These are phyloP conservation scores for Trichoderma gamsii DNA, from an alignment of 495 filamentous ascomycete genomes.

Conservation along the genomic window DNA sequence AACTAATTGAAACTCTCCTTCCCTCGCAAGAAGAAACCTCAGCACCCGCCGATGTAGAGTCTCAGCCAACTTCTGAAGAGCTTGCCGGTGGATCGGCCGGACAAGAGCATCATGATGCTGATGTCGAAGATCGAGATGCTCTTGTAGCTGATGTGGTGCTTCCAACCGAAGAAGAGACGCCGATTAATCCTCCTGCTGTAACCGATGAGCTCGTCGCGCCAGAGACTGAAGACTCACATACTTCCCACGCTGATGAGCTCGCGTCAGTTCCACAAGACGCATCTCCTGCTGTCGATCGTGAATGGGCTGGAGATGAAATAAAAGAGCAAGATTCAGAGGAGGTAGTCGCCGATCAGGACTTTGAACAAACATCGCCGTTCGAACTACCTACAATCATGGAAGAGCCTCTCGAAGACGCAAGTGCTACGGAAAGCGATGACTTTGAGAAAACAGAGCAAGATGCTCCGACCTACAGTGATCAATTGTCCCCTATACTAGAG, in stretches of 20 bases:
- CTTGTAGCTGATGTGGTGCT: not conserved
- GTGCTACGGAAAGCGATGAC: not conserved
- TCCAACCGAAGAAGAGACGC: not conserved
- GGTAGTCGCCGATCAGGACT: not conserved
- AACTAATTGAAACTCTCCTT: not conserved
- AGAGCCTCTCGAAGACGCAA: slow-evolving; percentile 1
- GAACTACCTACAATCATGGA: slow-evolving; percentile 8
- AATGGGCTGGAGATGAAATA: not conserved
- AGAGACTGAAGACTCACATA: not conserved
- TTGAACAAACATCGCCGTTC: not conserved
- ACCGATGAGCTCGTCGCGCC: not conserved
- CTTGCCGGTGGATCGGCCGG: not conserved
- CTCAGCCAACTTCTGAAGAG: not conserved
- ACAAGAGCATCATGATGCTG: not conserved
- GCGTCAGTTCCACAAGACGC: not conserved
- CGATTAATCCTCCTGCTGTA: not conserved
- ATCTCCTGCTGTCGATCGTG: not conserved
- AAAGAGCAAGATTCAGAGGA: not conserved
- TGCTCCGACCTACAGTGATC: not conserved
- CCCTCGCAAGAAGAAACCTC: not conserved
- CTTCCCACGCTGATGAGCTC: not conserved
- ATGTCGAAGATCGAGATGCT: not conserved
- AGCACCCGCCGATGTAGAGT: not conserved
- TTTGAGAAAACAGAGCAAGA: not conserved
- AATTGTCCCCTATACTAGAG: not conserved